These are phyloP conservation scores for Blastobotrys buckinghamii DNA, from an alignment of 1,139 yeast genomes.

Conservation along the genomic window DNA sequence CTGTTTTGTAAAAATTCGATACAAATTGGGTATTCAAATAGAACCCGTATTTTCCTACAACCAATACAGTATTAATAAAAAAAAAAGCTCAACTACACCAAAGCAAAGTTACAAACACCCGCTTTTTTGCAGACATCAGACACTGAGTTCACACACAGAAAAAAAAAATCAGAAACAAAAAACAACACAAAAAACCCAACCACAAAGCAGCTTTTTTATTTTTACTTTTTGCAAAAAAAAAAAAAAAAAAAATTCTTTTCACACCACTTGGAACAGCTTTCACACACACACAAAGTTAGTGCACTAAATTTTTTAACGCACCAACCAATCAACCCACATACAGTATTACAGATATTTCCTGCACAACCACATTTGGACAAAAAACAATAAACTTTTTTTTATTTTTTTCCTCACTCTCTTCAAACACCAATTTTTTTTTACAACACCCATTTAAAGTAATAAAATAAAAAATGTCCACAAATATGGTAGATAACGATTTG, in stretches of 20 bases:
- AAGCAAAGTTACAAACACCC: background rate
- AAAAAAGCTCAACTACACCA: background rate
- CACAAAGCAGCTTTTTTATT: background rate
- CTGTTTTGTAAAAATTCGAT: background rate
- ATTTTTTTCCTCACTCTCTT: background rate
- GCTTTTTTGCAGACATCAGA: background rate
- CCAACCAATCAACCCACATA: too few relatives aligned
- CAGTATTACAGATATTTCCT: too few relatives aligned
- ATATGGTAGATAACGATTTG: conserved; percentile 14
- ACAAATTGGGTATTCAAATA: background rate
- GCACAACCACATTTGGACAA: too few relatives aligned
- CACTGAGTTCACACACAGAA: too few relatives aligned
- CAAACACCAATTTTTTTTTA: too few relatives aligned
- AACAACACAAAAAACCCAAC: background rate
- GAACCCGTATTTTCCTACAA: too few relatives aligned
- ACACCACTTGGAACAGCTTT: too few relatives aligned
- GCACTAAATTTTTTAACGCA: too few relatives aligned
- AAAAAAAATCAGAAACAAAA: background rate
- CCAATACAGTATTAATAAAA: too few relatives aligned
- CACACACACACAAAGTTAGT: too few relatives aligned
- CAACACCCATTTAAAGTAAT: background rate
- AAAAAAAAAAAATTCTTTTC: background rate
- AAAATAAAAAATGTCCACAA: conserved; percentile 13
- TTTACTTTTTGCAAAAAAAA: background rate
- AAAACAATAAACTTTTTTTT: background rate